Conservation (phyloP, 306 rosid genomes). For the Chamaecrista fasciculata region DNA sequence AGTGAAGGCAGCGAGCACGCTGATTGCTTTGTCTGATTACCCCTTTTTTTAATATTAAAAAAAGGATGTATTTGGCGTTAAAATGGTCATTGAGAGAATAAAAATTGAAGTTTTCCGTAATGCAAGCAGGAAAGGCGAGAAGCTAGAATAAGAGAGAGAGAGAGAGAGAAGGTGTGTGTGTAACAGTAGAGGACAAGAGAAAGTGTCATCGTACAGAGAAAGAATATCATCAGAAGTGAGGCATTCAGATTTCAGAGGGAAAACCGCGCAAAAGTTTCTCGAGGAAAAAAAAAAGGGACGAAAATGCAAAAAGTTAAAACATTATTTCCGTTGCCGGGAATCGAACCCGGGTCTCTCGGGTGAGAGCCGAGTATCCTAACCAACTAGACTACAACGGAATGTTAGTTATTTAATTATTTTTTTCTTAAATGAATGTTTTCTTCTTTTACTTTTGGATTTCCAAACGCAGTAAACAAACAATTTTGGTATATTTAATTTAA, state of each 20-base stretch:
- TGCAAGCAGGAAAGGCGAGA: conserved; percentile 26
- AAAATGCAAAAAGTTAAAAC: not conserved
- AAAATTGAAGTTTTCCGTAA: conserved; percentile 24
- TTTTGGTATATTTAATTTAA: too few species aligned
- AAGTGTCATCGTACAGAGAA: conserved; percentile 47
- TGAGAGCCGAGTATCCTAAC: conserved; percentile 50
- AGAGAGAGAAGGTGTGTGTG: too few species aligned
- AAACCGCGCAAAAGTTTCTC: conserved; percentile 47
- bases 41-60: conserved; percentile 28
- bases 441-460: too few species aligned
- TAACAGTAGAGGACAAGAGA: conserved; percentile 18
- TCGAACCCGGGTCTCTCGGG: conserved; percentile 53
- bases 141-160: conserved; percentile 17
- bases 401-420: too few species aligned
- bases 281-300: too few species aligned
- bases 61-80: not conserved
- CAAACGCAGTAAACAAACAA: too few species aligned
- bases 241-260: not conserved
- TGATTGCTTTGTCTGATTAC: conserved; percentile 19
- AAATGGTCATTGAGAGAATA: not conserved
- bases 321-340: conserved; percentile 49
- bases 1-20: conserved; percentile 19
- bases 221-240: conserved; percentile 55
- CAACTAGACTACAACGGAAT: conserved; percentile 57
- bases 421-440: too few species aligned